A percentile compares a stretch with the other conserved stretches of the same genome.
Evolutionary conservation across 1,139 yeast species (phyloP).

Genomic region (Meyerozyma guilliermondii): DNA sequence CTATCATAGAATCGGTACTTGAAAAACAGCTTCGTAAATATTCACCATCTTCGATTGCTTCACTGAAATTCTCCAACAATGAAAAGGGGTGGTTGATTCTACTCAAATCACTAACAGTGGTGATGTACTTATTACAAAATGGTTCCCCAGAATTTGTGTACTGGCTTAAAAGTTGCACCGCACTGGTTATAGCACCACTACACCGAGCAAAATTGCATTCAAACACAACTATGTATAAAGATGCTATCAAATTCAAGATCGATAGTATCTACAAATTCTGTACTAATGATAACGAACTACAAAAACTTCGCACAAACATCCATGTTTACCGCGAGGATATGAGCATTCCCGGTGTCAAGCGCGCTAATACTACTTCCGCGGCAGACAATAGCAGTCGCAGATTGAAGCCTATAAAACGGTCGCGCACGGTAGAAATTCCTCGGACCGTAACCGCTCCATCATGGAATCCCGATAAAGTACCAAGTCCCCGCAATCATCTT

Average conservation of each 20-base stretch:
- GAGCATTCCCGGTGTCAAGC: slow-evolving; percentile 31
- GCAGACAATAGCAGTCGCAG: background rate
- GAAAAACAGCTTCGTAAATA: slow-evolving; percentile 10
- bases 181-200: background rate
- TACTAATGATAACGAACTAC: slow-evolving; percentile 20
- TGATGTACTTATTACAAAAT: slow-evolving; percentile 32
- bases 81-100: slow-evolving; percentile 15
- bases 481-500: background rate
- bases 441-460: background rate
- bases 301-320: slow-evolving; percentile 31
- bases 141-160: slow-evolving; percentile 30
- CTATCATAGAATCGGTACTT: slow-evolving; percentile 13
- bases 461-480: background rate
- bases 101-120: slow-evolving; percentile 32
- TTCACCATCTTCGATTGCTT: slow-evolving; percentile 1
- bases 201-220: background rate
- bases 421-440: background rate
- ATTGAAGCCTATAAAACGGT: background rate
- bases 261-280: slow-evolving; percentile 23
- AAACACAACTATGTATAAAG: slow-evolving; percentile 9
- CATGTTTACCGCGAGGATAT: slow-evolving; percentile 36
- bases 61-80: background rate
- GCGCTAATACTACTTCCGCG: slow-evolving; percentile 1
- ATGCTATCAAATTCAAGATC: slow-evolving; percentile 26
- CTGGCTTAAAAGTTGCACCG: slow-evolving; percentile 17